phyloP scores from a whole-genome alignment of 257 asterid genomes.

The Coffea eugenioides region DNA sequence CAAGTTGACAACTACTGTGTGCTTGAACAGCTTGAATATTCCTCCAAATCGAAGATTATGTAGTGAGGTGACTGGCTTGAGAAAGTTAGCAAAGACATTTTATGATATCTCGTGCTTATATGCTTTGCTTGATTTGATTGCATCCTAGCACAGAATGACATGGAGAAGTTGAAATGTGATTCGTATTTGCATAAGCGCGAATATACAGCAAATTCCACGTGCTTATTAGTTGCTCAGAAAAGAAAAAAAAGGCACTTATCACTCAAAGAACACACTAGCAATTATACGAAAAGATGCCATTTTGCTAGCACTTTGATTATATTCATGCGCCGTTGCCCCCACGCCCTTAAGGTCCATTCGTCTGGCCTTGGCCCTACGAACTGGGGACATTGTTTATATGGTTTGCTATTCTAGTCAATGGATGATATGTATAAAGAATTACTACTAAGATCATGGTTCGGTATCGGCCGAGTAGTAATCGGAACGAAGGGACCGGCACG shows the following conservation, averaged over 20 bases:
- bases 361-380: neutral
- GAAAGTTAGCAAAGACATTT: neutral
- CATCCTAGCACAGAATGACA: conserved; percentile 13
- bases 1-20: conserved; percentile 21
- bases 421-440: neutral
- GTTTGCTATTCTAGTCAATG: neutral
- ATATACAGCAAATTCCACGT: conserved; percentile 20
- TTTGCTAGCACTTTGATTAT: neutral
- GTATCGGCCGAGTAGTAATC: no score
- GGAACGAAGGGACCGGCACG: no score
- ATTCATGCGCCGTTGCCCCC: neutral
- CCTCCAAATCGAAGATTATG: neutral
- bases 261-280: conserved; percentile 9
- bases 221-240: conserved; percentile 1
- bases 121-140: neutral
- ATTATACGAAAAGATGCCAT: neutral
- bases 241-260: conserved; percentile 10
- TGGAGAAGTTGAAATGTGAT: conserved; percentile 11
- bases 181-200: conserved; percentile 13
- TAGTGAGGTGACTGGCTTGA: neutral
- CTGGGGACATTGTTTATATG: neutral
- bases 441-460: no score
- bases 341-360: neutral
- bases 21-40: conserved; percentile 18
- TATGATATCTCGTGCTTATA: conserved; percentile 1